Evolutionary conservation across 768 basidiomycete genomes (phyloP), one percentile per base, ranked within the genome.

Genomic region (Polyporus arcularius): DNA sequence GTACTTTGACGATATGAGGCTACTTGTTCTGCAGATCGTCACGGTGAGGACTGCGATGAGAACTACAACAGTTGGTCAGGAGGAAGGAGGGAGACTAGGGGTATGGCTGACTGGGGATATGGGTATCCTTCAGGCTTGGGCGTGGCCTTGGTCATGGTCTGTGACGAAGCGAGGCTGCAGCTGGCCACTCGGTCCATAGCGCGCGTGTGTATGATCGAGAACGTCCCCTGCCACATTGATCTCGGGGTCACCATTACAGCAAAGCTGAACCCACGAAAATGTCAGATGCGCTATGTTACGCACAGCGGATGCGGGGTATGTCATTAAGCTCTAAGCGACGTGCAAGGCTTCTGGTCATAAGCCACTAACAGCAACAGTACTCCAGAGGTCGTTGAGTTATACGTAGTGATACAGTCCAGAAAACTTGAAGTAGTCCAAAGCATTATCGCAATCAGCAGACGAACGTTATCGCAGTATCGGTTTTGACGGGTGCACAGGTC

Each of bases 401-500:
- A 21, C 18, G 35, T 62, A 58, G 40, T 51, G 35, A 58, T 62
- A 62, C 61, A 58, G 46, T 58, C 51, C 55, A n/a, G 11, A 14
- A 42, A 45, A 38, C 47, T 46, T 43, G 14, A 18, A 38, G 46
- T 31, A 42, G 52, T 53, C 61, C 55, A n/a, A 48, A 5, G 10
- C 26, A 46, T n/a, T 32, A 58, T n/a, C 46, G 11, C 26, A 30
- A 43, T 5, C 31, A 38, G 18, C 56, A 8, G 45, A 8, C 32
- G 2, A 39, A 18, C 9, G 49, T 60, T 47, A 64, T 60, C 63
- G 63, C 31, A 64, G 18, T 15, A 64, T 64, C 28, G 63, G 63
- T 51, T 40, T 57, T 28, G 63, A 45, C 2, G 62, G 48, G 26
- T 55, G 58, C 51, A 51, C 47, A 38, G 58, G 58, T 55, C 51